Percentiles rank a stretch among this genome's conserved stretches.
Evolutionary conservation across 371 early-diverging fungal species (phyloP).

Genomic region (Capniomyces stellatus): DNA sequence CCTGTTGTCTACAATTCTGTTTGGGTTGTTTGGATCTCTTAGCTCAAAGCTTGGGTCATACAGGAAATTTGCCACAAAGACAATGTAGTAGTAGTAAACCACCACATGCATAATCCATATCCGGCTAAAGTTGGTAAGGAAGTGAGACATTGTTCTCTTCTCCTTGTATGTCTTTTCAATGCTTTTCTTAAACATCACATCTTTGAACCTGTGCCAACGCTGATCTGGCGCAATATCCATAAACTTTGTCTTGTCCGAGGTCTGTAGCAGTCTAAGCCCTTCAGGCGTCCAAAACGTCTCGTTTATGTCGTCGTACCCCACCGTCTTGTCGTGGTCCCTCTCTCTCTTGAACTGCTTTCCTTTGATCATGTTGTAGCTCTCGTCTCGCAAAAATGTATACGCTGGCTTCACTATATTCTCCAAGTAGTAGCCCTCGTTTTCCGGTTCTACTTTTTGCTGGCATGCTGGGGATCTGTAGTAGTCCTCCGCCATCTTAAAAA

Average conservation of each 20-base stretch:
- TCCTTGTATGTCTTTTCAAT: constrained; percentile 78
- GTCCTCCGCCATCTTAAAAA: constrained; percentile 51
- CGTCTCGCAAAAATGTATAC: constrained; percentile 58
- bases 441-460: constrained; percentile 26
- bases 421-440: constrained; percentile 50
- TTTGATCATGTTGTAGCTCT: constrained; percentile 47
- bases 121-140: constrained; percentile 67
- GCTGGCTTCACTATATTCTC: constrained; percentile 52
- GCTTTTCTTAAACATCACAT: constrained; percentile 50
- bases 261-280: constrained; percentile 36
- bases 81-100: constrained; percentile 65
- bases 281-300: constrained; percentile 70
- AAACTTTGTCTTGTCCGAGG: constrained; percentile 34
- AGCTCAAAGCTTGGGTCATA: constrained; percentile 30
- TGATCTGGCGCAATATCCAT: constrained; percentile 40
- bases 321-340: constrained; percentile 54
- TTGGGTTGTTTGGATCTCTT: constrained; percentile 14
- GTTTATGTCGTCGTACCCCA: constrained; percentile 83
- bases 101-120: constrained; percentile 75
- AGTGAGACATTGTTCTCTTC: constrained; percentile 65
- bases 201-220: constrained; percentile 39
- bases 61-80: constrained; percentile 48
- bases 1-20: constrained; percentile 13
- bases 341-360: constrained; percentile 58
- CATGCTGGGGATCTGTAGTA: constrained; percentile 25